These are phyloP conservation scores for Fusarium coffeatum DNA, from an alignment of 2,329 filamentous ascomycete species.

Conservation along the genomic window DNA sequence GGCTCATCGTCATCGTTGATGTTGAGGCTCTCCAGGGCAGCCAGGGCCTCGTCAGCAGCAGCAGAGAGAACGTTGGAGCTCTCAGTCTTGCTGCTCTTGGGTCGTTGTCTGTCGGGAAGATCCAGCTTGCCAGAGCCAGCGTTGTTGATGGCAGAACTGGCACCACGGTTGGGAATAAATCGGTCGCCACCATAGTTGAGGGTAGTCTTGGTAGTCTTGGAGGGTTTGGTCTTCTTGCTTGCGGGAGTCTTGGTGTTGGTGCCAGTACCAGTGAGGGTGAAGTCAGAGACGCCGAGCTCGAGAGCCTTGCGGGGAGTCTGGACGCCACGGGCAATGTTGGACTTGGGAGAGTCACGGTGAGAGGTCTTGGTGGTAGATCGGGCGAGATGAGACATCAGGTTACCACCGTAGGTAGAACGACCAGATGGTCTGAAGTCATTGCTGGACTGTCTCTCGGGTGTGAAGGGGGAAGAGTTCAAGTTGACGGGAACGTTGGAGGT, in stretches of 20 bases:
- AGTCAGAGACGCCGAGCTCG: constrained; percentile 93
- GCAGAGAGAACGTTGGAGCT: constrained; percentile 81
- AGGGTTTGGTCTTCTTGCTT: constrained; percentile 66
- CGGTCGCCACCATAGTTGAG: constrained; percentile 85
- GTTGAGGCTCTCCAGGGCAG: constrained; percentile 82
- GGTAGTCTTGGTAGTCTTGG: constrained; percentile 80
- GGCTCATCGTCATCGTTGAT: constrained; percentile 78
- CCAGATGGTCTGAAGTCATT: constrained; percentile 65
- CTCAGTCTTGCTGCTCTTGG: constrained; percentile 77
- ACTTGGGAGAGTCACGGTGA: constrained; percentile 92
- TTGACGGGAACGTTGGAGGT: constrained; percentile 62
- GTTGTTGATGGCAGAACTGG: constrained; percentile 88
- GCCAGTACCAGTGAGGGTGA: constrained; percentile 87
- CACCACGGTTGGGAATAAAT: constrained; percentile 93
- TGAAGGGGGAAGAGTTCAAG: constrained; percentile 78
- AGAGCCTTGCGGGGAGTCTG: constrained; percentile 84
- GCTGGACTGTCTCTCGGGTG: constrained; percentile 70
- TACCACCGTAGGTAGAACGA: constrained; percentile 84
- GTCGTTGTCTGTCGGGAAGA: constrained; percentile 72
- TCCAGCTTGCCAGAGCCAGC: constrained; percentile 87
- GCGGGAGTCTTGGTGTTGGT: constrained; percentile 68
- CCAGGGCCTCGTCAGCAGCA: constrained; percentile 82
- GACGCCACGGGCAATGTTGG: constrained; percentile 84
- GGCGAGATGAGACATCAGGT: constrained; percentile 82
- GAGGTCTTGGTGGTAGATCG: constrained; percentile 73